Evolutionary conservation across 208 protist genomes (phyloP).

Genomic region (Leishmania martiniquensis): DNA sequence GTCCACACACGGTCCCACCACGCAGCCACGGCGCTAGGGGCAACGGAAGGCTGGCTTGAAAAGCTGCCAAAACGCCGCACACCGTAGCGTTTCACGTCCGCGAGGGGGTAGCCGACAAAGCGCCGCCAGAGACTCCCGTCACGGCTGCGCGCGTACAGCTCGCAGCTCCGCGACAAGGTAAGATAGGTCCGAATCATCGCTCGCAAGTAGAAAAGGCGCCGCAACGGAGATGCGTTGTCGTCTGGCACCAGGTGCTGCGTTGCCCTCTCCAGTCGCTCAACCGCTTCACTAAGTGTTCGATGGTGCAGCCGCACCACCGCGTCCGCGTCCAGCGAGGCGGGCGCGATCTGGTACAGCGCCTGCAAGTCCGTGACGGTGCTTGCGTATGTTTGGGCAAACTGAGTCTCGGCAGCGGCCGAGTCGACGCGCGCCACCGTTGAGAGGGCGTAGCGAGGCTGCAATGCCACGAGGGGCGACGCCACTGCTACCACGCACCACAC

Average conservation of each 20-base stretch:
- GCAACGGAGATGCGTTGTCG: conserved; percentile 27
- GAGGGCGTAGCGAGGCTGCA: conserved; percentile 27
- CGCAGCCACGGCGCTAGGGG: background rate
- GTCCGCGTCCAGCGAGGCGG: conserved; percentile 38
- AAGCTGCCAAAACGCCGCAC: conserved; percentile 30
- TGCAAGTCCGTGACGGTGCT: conserved; percentile 72
- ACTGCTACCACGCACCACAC: conserved; percentile 12
- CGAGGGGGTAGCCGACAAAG: conserved; percentile 47
- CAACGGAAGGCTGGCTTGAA: background rate
- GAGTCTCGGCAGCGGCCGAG: conserved; percentile 24
- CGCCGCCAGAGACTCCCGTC: conserved; percentile 50
- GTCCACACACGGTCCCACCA: conserved; percentile 35
- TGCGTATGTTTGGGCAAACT: conserved; percentile 53
- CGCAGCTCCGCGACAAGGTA: conserved; percentile 46
- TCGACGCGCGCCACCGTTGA: background rate
- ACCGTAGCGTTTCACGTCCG: conserved; percentile 59
- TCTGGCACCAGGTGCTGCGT: conserved; percentile 43
- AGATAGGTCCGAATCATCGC: conserved; percentile 67
- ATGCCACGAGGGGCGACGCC: conserved; percentile 20
- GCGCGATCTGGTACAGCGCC: conserved; percentile 60
- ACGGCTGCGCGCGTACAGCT: conserved; percentile 71
- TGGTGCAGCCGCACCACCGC: conserved; percentile 52
- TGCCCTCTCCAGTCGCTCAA: conserved; percentile 72
- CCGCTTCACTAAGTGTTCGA: conserved; percentile 63
- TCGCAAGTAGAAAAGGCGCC: conserved; percentile 43